These are phyloP conservation scores for Lachancea fermentati DNA, from an alignment of 805 yeast species.

Conservation along the genomic window DNA sequence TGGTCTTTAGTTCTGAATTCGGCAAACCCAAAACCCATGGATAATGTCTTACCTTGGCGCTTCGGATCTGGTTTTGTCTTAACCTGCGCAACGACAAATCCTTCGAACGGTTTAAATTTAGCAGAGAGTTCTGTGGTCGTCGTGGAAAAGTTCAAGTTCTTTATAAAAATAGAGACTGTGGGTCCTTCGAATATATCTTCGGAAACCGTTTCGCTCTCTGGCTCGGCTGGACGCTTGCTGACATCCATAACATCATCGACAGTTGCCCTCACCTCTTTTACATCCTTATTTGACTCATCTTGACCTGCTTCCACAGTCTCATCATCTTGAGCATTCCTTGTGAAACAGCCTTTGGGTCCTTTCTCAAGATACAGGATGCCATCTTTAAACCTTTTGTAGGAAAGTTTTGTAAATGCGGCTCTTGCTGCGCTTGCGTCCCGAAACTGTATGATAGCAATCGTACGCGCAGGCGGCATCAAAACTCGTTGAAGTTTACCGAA, in stretches of 20 bases:
- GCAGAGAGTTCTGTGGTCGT: conserved; percentile 50
- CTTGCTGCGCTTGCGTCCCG: conserved; percentile 79
- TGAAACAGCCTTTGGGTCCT: conserved; percentile 82
- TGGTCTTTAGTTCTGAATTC: conserved; percentile 77
- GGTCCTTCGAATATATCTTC: conserved; percentile 53
- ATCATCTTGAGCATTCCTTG: conserved; percentile 44
- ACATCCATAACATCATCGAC: conserved; percentile 35
- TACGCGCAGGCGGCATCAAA: conserved; percentile 94
- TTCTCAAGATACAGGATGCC: conserved; percentile 86
- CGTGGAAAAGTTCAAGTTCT: conserved; percentile 86
- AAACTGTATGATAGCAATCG: conserved; percentile 90
- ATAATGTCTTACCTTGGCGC: conserved; percentile 54
- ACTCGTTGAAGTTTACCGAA: conserved; percentile 76
- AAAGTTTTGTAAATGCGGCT: conserved; percentile 79
- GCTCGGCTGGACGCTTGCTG: conserved; percentile 40
- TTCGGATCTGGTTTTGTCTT: conserved; percentile 86
- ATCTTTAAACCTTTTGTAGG: conserved; percentile 83
- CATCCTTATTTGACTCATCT: conserved; percentile 26
- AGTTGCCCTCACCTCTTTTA: conserved; percentile 31
- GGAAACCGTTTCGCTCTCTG: conserved; percentile 36
- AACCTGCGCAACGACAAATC: conserved; percentile 76
- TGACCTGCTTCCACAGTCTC: conserved; percentile 29
- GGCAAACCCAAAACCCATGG: conserved; percentile 98
- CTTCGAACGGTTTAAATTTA: conserved; percentile 64
- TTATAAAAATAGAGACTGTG: conserved; percentile 83